These are phyloP conservation scores for Auricularia heimuer DNA, from an alignment of 768 basidiomycete genomes.

Conservation along the genomic window DNA sequence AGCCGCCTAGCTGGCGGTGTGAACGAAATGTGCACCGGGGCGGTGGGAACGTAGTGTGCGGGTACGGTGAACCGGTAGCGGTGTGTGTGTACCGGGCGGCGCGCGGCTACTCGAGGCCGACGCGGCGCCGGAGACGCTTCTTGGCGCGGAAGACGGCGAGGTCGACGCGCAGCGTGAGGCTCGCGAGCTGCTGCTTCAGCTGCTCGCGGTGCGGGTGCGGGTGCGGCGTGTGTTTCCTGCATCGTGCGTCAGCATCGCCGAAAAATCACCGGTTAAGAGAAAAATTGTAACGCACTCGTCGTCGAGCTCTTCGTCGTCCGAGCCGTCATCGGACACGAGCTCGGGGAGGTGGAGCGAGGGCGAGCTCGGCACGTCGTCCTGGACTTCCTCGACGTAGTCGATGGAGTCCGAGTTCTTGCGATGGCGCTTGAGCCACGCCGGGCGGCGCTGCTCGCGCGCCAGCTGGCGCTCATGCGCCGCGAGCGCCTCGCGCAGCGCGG, in stretches of 20 bases:
- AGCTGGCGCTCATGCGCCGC: neutral
- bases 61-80: too few species aligned
- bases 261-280: neutral
- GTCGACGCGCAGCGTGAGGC: constrained; percentile 2
- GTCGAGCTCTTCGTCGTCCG: neutral
- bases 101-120: neutral
- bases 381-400: neutral
- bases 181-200: neutral
- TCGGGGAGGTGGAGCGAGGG: neutral
- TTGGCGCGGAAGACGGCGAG: constrained; percentile 3
- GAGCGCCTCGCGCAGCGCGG: neutral
- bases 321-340: neutral
- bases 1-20: too few species aligned
- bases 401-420: neutral
- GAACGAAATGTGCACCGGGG: too few species aligned
- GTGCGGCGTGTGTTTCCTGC: neutral
- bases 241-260: neutral
- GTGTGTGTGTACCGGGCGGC: too few species aligned
- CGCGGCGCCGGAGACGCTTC: neutral
- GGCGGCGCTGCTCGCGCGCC: neutral
- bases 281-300: neutral
- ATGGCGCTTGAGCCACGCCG: neutral
- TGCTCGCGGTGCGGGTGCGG: neutral
- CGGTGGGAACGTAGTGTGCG: too few species aligned
- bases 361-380: neutral